phyloP scores from a whole-genome alignment of 768 basidiomycete species.

The Kwoniella dendrophila region DNA sequence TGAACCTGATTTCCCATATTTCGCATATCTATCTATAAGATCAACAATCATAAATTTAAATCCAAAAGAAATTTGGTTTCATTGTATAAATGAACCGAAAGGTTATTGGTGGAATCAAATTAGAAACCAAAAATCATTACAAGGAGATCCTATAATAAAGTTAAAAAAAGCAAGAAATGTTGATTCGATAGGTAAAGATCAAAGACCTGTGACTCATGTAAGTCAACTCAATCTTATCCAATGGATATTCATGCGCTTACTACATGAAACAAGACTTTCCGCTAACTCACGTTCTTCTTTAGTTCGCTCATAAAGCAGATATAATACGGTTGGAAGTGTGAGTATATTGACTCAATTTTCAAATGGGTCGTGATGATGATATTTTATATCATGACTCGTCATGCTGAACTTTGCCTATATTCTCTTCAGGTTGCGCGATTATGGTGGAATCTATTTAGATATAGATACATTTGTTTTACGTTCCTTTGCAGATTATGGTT shows the following conservation, averaged over 20 bases:
- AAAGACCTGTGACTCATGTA: conserved; percentile 41
- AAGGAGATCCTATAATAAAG: conserved; percentile 31
- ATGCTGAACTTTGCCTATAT: conserved; percentile 1
- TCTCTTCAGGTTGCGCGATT: conserved; percentile 33
- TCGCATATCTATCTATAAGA: conserved; percentile 52
- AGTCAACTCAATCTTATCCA: background rate
- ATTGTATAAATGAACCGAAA: conserved; percentile 47
- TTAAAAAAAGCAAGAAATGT: conserved; percentile 44
- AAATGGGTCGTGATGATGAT: background rate
- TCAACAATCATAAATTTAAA: conserved; percentile 45
- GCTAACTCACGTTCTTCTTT: background rate
- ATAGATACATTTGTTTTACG: conserved; percentile 51
- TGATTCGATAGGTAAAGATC: conserved; percentile 35
- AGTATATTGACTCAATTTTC: conserved; percentile 7
- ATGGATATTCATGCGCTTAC: background rate
- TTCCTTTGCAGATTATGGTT: conserved; percentile 32
- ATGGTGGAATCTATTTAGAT: conserved; percentile 52
- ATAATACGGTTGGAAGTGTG: conserved; percentile 50
- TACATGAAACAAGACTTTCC: background rate
- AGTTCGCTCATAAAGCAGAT: conserved; percentile 54
- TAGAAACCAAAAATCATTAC: conserved; percentile 32
- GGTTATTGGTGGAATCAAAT: conserved; percentile 55
- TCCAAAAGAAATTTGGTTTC: conserved; percentile 52
- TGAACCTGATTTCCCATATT: conserved; percentile 50
- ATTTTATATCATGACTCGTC: background rate